Evolutionary conservation across 2,329 filamentous ascomycete genomes (phyloP).

Genomic region (Botryotinia narcissicola): DNA sequence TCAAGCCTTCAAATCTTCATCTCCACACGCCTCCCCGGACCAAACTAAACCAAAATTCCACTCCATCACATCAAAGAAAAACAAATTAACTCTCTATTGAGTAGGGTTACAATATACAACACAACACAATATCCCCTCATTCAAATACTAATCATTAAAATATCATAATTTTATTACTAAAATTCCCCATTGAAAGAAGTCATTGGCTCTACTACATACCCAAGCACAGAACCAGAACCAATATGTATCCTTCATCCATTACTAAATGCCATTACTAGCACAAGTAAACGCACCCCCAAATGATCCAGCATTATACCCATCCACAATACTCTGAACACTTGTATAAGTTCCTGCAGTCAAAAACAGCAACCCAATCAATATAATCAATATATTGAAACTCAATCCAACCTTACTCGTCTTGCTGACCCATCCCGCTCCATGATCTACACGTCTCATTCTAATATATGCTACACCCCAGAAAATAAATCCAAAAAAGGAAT

Average conservation of each 20-base stretch:
- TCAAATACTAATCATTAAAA: background rate
- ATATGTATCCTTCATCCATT: background rate
- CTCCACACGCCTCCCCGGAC: no score
- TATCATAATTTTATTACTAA: background rate
- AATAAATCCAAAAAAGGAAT: slow-evolving; percentile 93
- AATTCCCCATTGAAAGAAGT: background rate
- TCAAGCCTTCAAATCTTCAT: no score
- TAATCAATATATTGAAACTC: slow-evolving; percentile 70
- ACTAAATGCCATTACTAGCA: slow-evolving; percentile 60
- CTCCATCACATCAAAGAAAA: no score
- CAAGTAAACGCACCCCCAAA: slow-evolving; percentile 77
- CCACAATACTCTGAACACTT: slow-evolving; percentile 70
- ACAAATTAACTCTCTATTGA: no score
- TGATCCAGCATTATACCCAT: slow-evolving; percentile 62
- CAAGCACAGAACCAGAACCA: background rate
- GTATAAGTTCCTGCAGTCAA: slow-evolving; percentile 79
- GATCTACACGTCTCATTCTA: slow-evolving; percentile 68
- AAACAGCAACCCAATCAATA: slow-evolving; percentile 75
- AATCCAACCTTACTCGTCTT: slow-evolving; percentile 44
- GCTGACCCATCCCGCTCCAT: slow-evolving; percentile 45
- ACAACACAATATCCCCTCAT: background rate
- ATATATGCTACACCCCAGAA: slow-evolving; percentile 87
- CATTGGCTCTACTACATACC: background rate
- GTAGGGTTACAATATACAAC: background rate
- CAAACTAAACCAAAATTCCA: no score